Evolutionary conservation across 176 grass and related monocot genomes (phyloP), one percentile per base, ranked within the genome.

Genomic region (Alloteropsis semialata): DNA sequence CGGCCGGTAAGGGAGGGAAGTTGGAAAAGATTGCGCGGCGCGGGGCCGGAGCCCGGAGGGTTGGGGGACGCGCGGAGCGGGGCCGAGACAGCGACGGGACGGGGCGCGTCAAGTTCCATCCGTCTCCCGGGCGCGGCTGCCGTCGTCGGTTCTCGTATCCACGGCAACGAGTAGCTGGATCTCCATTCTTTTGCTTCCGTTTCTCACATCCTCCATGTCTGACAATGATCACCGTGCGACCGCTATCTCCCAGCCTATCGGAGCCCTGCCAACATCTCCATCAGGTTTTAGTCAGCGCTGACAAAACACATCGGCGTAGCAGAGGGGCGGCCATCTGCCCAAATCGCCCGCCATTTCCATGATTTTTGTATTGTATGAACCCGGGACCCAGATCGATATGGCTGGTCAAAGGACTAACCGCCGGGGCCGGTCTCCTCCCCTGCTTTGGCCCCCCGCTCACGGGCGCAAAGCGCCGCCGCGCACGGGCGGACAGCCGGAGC

Each of bases 401-500:
- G 55, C n/a, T 25, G 66, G 22, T 69, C 45, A 80, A 68, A 54
- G 10, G 5, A 30, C 32, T 27, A 56, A 34, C 8, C 22, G 66
- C 66, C 65, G 10, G 67, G 69, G 50, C 62, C 43, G 64, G 64
- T 63, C 63, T 88, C 79, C 65, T 54, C 73, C 48, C 65, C 36
- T 79, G 74, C 86, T 79, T 84, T 88, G 22, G 37, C 50, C 4
- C 21, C 34, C n/a, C n/a, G 10, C 6, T 75, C 87, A 84, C 87
- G 87, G 61, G 21, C 60, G 59, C 85, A 85, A 84, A 89, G 87
- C 50, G 51, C 60, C 39, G 51, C 18, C 10, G 68, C 75, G 75
- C 87, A 84, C 81, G 87, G 75, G 46, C 10, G 21, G 7, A 5
- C 16, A 6, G 68, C 14, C n/a, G 15, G 69, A 33, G 25, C 50